phyloP scores from a whole-genome alignment of 1,284 basidiomycete species.

The Naganishia sp. region DNA sequence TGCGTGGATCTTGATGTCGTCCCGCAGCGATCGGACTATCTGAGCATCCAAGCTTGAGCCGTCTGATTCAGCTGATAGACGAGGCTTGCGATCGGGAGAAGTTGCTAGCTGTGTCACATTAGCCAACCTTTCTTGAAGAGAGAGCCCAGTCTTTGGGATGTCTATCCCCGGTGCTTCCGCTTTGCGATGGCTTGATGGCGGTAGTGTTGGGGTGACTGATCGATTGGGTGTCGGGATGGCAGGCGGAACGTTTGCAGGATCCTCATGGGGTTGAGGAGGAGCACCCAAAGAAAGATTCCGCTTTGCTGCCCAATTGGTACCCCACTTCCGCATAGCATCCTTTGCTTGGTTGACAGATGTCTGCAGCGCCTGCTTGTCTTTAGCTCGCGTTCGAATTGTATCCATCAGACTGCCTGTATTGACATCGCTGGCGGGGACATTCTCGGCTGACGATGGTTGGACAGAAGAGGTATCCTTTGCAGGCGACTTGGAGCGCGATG shows the following conservation, averaged over 20 bases:
- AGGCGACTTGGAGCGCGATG: too few species aligned
- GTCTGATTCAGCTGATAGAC: constrained; percentile 11
- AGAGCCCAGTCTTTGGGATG: constrained; percentile 10
- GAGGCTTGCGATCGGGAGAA: constrained; percentile 15
- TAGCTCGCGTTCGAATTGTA: constrained; percentile 62
- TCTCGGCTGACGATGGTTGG: not conserved
- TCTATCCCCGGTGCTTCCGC: not conserved
- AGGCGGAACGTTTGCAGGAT: not conserved
- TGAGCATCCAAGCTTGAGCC: not conserved
- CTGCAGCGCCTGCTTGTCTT: constrained; percentile 76
- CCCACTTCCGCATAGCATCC: constrained; percentile 85
- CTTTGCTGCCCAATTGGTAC: constrained; percentile 64
- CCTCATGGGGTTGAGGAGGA: not conserved
- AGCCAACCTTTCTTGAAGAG: constrained; percentile 19
- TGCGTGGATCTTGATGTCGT: not conserved
- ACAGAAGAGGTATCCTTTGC: too few species aligned
- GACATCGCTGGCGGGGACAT: constrained; percentile 15
- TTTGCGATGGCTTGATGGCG: not conserved
- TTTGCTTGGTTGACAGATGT: constrained; percentile 65
- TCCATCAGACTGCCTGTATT: constrained; percentile 49
- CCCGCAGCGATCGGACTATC: not conserved
- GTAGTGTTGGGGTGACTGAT: not conserved
- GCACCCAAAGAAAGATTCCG: constrained; percentile 29
- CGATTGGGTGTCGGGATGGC: not conserved
- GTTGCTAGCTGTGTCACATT: constrained; percentile 19